These are phyloP conservation scores for Candida mesenterica DNA, from an alignment of 1,139 yeast species.

Conservation along the genomic window DNA sequence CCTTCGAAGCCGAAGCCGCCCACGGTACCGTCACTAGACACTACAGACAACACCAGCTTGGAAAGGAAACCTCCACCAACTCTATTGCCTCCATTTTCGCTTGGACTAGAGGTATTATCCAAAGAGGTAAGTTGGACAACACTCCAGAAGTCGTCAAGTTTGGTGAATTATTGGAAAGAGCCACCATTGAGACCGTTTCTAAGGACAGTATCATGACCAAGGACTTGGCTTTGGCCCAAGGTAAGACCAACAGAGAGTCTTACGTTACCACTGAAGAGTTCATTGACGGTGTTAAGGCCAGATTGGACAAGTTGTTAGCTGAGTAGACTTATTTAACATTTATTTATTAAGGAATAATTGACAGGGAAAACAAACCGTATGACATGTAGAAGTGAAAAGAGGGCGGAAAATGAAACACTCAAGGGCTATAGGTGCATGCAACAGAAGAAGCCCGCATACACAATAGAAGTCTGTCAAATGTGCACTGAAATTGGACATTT, in stretches of 20 bases:
- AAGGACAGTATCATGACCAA: slow-evolving; percentile 78
- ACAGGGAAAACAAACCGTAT: too few relatives aligned
- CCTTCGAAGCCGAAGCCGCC: slow-evolving; percentile 83
- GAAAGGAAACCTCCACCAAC: slow-evolving; percentile 80
- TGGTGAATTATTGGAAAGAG: slow-evolving; percentile 63
- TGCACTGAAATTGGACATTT: too few relatives aligned
- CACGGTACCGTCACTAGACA: slow-evolving; percentile 89
- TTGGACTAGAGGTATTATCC: slow-evolving; percentile 81
- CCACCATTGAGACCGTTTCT: slow-evolving; percentile 70
- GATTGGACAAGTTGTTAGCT: slow-evolving; percentile 36
- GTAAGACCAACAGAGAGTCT: slow-evolving; percentile 60
- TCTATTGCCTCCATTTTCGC: slow-evolving; percentile 85
- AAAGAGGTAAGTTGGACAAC: slow-evolving; percentile 72
- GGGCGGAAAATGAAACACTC: too few relatives aligned
- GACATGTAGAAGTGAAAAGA: slow-evolving; percentile 1
- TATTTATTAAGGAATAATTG: slow-evolving; percentile 1
- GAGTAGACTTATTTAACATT: background rate
- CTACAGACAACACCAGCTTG: slow-evolving; percentile 79
- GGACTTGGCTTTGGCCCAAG: slow-evolving; percentile 75
- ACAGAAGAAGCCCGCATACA: too few relatives aligned
- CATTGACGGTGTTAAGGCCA: slow-evolving; percentile 65
- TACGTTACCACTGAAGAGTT: slow-evolving; percentile 78
- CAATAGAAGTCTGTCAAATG: too few relatives aligned
- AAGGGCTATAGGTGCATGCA: too few relatives aligned
- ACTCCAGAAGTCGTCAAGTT: slow-evolving; percentile 71